These are phyloP conservation scores for Mycena vitilis DNA, from an alignment of 768 basidiomycete species.

Conservation along the genomic window DNA sequence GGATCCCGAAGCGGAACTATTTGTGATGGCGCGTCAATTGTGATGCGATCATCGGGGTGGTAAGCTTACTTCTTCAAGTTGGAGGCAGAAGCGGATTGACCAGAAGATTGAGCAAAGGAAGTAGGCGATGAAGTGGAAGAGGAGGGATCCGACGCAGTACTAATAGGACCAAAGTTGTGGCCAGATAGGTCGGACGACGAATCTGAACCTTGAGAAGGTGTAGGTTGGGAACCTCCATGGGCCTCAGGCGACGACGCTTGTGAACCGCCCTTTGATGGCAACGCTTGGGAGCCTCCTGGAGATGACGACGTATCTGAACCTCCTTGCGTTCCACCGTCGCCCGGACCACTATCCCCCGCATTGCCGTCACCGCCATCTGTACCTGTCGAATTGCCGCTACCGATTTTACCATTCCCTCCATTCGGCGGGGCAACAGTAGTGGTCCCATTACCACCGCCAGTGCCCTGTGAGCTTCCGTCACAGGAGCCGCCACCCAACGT, in stretches of 20 bases:
- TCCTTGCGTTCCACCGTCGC: not conserved
- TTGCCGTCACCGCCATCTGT: too few species aligned
- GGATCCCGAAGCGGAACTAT: constrained; percentile 11
- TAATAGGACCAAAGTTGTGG: not conserved
- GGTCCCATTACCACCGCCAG: too few species aligned
- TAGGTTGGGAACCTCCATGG: not conserved
- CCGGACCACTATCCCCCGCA: not conserved
- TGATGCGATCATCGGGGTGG: not conserved
- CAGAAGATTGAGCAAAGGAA: not conserved
- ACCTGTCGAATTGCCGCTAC: not conserved
- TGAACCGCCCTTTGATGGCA: not conserved
- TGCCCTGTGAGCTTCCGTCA: not conserved
- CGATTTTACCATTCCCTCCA: not conserved
- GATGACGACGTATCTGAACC: not conserved
- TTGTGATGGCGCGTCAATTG: not conserved
- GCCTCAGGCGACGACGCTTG: not conserved
- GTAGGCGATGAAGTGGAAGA: not conserved
- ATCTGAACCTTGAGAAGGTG: not conserved
- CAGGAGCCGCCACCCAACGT: constrained; percentile 1
- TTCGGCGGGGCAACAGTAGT: too few species aligned
- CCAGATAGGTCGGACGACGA: not conserved
- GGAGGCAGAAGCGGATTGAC: not conserved
- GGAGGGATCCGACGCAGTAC: not conserved
- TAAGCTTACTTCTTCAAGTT: constrained; percentile 13
- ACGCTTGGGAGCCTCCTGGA: constrained; percentile 3